A percentile compares a stretch with the other conserved stretches of the same genome.
These are phyloP conservation scores for Fremontodendron californicum DNA, from an alignment of 345 rosid genomes.

Conservation along the genomic window DNA sequence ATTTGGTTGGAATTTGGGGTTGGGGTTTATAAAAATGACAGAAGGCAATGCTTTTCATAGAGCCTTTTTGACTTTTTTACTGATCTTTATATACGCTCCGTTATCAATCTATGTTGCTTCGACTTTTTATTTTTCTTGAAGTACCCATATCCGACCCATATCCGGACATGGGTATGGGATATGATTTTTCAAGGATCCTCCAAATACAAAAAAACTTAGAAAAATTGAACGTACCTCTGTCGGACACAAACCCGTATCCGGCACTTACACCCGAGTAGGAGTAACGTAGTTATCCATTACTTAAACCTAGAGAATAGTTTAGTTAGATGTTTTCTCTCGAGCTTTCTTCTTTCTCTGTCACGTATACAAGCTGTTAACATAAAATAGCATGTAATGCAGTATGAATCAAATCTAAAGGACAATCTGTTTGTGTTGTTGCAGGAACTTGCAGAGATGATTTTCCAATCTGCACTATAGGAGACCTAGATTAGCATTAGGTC, in stretches of 20 bases:
- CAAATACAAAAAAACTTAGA: too few species aligned
- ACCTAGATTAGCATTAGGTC: background rate
- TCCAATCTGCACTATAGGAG: constrained; percentile 52
- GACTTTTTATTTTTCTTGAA: too few species aligned
- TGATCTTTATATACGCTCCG: background rate
- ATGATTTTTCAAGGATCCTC: too few species aligned
- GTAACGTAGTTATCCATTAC: background rate
- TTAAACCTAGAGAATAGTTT: background rate
- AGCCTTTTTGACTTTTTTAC: background rate
- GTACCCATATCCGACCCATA: too few species aligned
- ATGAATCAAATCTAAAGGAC: constrained; percentile 6
- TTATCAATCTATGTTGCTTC: too few species aligned
- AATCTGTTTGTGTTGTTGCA: constrained; percentile 28
- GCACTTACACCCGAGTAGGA: too few species aligned
- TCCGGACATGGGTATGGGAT: too few species aligned
- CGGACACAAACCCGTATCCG: too few species aligned
- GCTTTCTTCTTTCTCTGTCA: background rate
- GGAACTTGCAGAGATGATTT: constrained; percentile 97
- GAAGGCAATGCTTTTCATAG: background rate
- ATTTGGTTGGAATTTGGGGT: background rate
- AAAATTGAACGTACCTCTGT: too few species aligned
- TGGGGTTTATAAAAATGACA: background rate
- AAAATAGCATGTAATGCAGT: background rate
- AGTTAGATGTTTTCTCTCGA: background rate
- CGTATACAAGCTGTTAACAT: background rate